Conservation (phyloP, 805 yeast genomes). For the Saccharomycopsis guyanensis region DNA sequence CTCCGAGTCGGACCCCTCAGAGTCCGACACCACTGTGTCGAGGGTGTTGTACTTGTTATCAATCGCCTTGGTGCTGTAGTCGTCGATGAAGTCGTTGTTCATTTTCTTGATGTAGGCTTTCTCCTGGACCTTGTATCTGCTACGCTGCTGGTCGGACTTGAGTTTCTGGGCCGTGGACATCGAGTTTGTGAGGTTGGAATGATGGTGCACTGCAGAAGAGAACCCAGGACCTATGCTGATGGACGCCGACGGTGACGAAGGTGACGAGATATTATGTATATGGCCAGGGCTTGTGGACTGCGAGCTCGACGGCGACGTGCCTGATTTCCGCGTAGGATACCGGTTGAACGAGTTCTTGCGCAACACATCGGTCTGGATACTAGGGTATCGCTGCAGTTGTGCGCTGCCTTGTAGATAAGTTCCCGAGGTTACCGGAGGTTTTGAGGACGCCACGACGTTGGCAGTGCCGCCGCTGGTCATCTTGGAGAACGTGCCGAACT, state of each 20-base stretch:
- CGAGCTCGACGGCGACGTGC: not conserved
- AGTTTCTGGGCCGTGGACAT: not conserved
- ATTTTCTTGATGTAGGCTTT: slow-evolving; percentile 56
- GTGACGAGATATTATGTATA: slow-evolving; percentile 1
- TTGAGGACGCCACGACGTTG: slow-evolving; percentile 6
- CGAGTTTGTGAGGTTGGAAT: not conserved
- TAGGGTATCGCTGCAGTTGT: slow-evolving; percentile 8
- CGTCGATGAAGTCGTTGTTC: slow-evolving; percentile 54
- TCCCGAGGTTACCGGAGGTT: too few relatives aligned
- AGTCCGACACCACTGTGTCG: slow-evolving; percentile 8
- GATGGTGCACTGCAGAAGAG: not conserved
- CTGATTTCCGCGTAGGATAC: not conserved
- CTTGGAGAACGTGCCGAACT: not conserved
- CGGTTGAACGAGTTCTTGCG: slow-evolving; percentile 6
- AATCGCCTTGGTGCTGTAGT: slow-evolving; percentile 64
- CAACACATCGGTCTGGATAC: not conserved
- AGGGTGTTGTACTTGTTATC: slow-evolving; percentile 27
- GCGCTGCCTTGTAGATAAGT: slow-evolving; percentile 11
- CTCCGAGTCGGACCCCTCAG: slow-evolving; percentile 8
- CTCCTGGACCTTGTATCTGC: slow-evolving; percentile 41
- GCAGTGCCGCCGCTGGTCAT: not conserved
- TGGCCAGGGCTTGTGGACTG: not conserved
- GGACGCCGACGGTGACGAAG: slow-evolving; percentile 6
- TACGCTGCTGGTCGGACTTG: slow-evolving; percentile 22
- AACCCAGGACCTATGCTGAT: not conserved